Evolutionary conservation across 352 stramenopile genomes (phyloP).

Genomic region (Pythium myriotylum): DNA sequence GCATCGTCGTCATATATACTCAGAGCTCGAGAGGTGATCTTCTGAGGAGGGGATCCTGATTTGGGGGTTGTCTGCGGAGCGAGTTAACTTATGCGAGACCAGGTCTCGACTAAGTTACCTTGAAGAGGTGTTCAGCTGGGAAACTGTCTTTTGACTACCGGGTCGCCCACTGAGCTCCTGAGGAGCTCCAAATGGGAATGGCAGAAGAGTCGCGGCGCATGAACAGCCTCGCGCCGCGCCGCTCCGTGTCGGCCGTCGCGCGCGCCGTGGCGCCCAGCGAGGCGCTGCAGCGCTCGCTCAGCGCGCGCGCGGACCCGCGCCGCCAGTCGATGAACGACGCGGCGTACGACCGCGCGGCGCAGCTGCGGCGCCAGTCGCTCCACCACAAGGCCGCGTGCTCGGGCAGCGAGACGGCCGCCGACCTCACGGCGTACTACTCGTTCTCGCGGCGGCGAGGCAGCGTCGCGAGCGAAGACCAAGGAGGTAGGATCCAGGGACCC

Average conservation of each 20-base stretch:
- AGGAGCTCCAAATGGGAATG: too few relatives aligned
- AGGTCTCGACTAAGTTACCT: slow-evolving; percentile 10
- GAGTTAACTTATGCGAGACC: not conserved
- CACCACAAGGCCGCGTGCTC: slow-evolving; percentile 14
- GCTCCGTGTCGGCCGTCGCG: slow-evolving; percentile 19
- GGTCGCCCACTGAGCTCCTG: slow-evolving; percentile 7
- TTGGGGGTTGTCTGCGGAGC: not conserved
- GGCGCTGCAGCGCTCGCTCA: slow-evolving; percentile 13
- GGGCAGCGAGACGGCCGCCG: slow-evolving; percentile 31
- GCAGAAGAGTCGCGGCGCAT: not conserved
- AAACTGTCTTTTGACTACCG: slow-evolving; percentile 19
- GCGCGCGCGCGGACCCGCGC: slow-evolving; percentile 1
- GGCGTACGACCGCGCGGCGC: slow-evolving; percentile 2
- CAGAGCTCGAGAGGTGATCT: too few relatives aligned
- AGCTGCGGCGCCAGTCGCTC: slow-evolving; percentile 9
- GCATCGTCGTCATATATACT: slow-evolving; percentile 4
- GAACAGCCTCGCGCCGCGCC: slow-evolving; percentile 2
- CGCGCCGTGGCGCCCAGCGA: not conserved
- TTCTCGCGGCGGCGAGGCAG: slow-evolving; percentile 55
- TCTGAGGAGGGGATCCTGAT: too few relatives aligned
- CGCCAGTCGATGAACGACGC: slow-evolving; percentile 19
- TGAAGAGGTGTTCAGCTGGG: not conserved
- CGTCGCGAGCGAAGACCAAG: slow-evolving; percentile 48
- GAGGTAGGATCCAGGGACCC: slow-evolving; percentile 16
- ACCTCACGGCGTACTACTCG: slow-evolving; percentile 64